Evolutionary conservation across 805 yeast species (phyloP), one percentile per base, ranked within the genome.

Genomic region (Metschnikowia arizonensis): DNA sequence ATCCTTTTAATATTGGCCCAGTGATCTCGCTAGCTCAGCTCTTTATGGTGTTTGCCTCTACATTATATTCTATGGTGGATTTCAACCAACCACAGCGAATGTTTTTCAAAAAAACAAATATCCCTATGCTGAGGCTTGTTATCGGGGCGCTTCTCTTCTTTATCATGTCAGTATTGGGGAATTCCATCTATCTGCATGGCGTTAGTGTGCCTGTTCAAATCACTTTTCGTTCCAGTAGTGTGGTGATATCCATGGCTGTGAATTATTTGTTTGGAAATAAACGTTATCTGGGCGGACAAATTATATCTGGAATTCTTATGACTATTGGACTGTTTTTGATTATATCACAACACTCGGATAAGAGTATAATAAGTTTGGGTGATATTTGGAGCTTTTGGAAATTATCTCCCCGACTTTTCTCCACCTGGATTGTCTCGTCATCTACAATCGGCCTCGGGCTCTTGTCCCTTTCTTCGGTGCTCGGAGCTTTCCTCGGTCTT

Each of bases 171-270:
- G 62, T 75, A 8, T 61, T 81, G 28, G 83, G 80, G 56, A 85
- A 85, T 56, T 58, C 63, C 42, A 88, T 76, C 0, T 80, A 81
- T 64, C 69, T 65, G 14, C 81, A 65, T 58, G 70, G 79, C 30
- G 68, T 85, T 23, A 75, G 84, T 2, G 75, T 85, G 17, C 88
- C 90, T 0, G 60, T 82, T 23, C 88, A 84, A 56, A 83, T 83
- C 21, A 75, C 83, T 6, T 69, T 83, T 52, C 61, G 89, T 42
- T 81, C 88, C 10, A 74, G 83, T 5, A 80, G 85, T 0, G 77
- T 86, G 0, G 77, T 81, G 5, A 61, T 82, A 14, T 79, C 85
- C 0, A 75, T 85, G 81, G 25, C 73, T 0, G 61, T 81, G 3
- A 88, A 90, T 2, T 39, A 72, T 5, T 46, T 73, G 9, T 79